phyloP scores from a whole-genome alignment of 2,329 filamentous ascomycete genomes.

The Zymoseptoria tritici region DNA sequence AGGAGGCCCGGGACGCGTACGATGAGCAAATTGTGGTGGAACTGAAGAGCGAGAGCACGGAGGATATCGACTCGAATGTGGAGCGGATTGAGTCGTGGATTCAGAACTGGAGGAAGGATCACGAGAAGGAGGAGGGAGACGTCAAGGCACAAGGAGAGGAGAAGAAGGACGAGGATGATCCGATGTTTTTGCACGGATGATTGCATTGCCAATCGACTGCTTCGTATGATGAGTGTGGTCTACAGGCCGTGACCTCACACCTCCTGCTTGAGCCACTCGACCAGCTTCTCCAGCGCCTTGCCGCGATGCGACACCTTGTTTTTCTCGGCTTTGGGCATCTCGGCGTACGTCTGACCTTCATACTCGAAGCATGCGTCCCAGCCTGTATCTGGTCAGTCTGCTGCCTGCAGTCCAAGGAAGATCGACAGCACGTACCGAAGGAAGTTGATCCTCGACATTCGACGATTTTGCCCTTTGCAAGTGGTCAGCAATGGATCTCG shows the following conservation, averaged over 20 bases:
- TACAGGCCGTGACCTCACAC: slow-evolving; percentile 11
- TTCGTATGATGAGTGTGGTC: not conserved
- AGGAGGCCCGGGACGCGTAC: slow-evolving; percentile 83
- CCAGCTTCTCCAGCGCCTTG: slow-evolving; percentile 79
- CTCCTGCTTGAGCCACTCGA: slow-evolving; percentile 55
- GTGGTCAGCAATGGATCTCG: slow-evolving; percentile 7
- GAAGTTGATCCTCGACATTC: slow-evolving; percentile 67
- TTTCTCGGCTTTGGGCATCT: slow-evolving; percentile 85
- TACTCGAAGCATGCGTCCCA: slow-evolving; percentile 98
- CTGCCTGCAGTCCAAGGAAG: not conserved
- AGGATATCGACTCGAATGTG: slow-evolving; percentile 84
- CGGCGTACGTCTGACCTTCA: slow-evolving; percentile 82
- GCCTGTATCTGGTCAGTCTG: slow-evolving; percentile 45
- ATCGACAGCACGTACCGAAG: slow-evolving; percentile 60
- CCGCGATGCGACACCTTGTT: slow-evolving; percentile 89
- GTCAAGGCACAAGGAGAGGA: slow-evolving; percentile 18
- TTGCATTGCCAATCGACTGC: not conserved
- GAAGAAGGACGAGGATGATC: slow-evolving; percentile 29
- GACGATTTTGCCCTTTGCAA: slow-evolving; percentile 66
- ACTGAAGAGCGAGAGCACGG: slow-evolving; percentile 69
- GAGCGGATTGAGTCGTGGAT: slow-evolving; percentile 79
- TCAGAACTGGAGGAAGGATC: slow-evolving; percentile 69
- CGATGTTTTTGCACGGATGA: slow-evolving; percentile 31
- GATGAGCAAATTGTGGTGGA: slow-evolving; percentile 84
- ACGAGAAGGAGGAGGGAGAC: slow-evolving; percentile 32